Base-by-base conservation (phyloP, 345 rosid genomes). In the Eutrema heterophyllum region DNA sequence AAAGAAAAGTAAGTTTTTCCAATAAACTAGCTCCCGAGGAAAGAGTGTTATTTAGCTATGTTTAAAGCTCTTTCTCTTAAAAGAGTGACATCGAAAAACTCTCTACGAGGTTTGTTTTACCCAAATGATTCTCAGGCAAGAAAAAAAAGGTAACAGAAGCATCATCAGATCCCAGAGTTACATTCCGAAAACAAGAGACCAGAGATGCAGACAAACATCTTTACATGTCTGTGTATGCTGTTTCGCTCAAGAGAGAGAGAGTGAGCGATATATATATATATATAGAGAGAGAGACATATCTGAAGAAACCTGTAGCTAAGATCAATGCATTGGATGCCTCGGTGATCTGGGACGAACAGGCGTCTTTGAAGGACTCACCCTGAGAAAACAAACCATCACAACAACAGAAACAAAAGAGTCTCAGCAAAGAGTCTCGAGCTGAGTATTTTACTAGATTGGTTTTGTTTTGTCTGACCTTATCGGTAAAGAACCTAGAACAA, bases 331-430 rank as follows among this genome's bases (percentile, higher is more conserved):
- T 38, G 92, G 88, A 80, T 78, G 81, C 36, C 98, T 93, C 41
- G 97, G 88, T 80, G 86, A 76, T 5, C 97, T 96, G 0, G 97
- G 98, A 72, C 98, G 88, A 71, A 93, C 98, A 33, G 98, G 97
- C 6, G 98, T 93, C 86, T 93, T 93, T n/a, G 98, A 93, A 52
- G 98, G 98, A 80, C 98, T 93, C 54, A 93, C 92, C 91, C 98
- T 93, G 84, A 49, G 43, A 66, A 63, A 61, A 39, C 62, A 45
- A 67, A 78, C 8, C 49, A 35, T 64, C 2, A 73, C 18, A 65
- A 36, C 3, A 39, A 39, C 60, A 21, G 15, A 45, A 10, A 43
- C 61, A 43, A 32, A 40, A n/a, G 24, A 11, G 27, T 2, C 58
- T 66, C 43, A 62, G 51, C 21, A 24, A 24, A 2, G 10, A 9